These are phyloP conservation scores for Spergularia marina DNA, from an alignment of 148 eudicot species.

Conservation along the genomic window DNA sequence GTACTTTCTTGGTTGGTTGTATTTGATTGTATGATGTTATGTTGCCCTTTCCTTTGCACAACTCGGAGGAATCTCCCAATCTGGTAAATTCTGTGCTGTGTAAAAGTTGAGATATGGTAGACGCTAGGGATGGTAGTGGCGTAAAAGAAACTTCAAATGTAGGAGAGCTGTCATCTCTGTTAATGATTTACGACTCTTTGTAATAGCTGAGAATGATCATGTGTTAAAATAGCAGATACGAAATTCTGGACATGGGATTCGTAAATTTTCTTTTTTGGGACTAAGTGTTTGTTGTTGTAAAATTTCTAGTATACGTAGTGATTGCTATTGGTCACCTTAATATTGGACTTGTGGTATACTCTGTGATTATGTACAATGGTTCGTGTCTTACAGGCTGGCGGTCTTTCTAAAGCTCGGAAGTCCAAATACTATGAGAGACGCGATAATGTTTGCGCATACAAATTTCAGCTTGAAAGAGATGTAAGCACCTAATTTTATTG, in stretches of 20 bases:
- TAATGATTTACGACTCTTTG: neutral
- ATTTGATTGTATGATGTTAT: neutral
- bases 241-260: neutral
- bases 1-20: neutral
- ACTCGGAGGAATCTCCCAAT: neutral
- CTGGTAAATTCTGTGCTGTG: neutral
- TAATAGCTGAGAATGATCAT: neutral
- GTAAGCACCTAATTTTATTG: conserved; percentile 26
- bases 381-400: conserved; percentile 21
- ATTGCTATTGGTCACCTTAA: neutral
- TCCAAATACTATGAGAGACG: conserved; percentile 27
- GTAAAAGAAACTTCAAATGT: neutral
- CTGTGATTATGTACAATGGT: neutral
- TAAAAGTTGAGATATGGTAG: neutral
- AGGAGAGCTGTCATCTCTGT: neutral
- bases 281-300: too few species aligned
- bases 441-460: conserved; percentile 30
- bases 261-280: neutral
- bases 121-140: neutral
- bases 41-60: neutral
- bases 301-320: neutral
- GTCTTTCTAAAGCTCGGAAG: conserved; percentile 18
- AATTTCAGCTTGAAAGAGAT: conserved; percentile 37
- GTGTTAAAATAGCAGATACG: neutral
- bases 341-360: neutral